Evolutionary conservation across 305 asterid species (phyloP).

Genomic region (Petunia hybrid): DNA sequence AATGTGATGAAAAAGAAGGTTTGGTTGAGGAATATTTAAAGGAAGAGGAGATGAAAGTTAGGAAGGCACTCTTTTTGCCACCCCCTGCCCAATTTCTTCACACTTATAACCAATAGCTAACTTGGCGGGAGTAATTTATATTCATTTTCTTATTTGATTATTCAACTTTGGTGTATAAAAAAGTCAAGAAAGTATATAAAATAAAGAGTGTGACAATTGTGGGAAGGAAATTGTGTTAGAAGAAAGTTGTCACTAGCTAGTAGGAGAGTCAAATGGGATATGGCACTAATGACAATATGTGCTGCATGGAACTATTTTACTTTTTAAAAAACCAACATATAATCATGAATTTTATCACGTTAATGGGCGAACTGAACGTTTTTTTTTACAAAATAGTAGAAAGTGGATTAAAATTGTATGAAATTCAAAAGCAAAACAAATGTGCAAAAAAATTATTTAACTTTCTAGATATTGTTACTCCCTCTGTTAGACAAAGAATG

Average conservation of each 20-base stretch:
- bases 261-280: not conserved
- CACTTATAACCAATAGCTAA: slow-evolving; percentile 48
- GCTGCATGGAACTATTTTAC: not conserved
- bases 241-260: no score
- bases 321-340: not conserved
- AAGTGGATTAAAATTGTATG: not conserved
- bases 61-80: slow-evolving; percentile 95
- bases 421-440: not conserved
- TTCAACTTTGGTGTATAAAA: slow-evolving; percentile 28
- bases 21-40: slow-evolving; percentile 54
- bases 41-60: slow-evolving; percentile 75
- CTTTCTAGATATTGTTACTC: not conserved
- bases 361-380: not conserved
- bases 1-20: slow-evolving; percentile 50
- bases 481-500: no score
- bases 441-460: no score
- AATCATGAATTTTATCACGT: no score
- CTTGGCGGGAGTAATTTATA: slow-evolving; percentile 48
- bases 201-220: slow-evolving; percentile 24
- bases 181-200: slow-evolving; percentile 54
- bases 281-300: not conserved
- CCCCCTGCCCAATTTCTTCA: slow-evolving; percentile 45
- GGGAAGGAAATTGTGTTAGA: not conserved
- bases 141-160: slow-evolving; percentile 33
- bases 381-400: not conserved